Evolutionary conservation across 1,284 basidiomycete species (phyloP).

Genomic region (Xerocomus amazonicus): DNA sequence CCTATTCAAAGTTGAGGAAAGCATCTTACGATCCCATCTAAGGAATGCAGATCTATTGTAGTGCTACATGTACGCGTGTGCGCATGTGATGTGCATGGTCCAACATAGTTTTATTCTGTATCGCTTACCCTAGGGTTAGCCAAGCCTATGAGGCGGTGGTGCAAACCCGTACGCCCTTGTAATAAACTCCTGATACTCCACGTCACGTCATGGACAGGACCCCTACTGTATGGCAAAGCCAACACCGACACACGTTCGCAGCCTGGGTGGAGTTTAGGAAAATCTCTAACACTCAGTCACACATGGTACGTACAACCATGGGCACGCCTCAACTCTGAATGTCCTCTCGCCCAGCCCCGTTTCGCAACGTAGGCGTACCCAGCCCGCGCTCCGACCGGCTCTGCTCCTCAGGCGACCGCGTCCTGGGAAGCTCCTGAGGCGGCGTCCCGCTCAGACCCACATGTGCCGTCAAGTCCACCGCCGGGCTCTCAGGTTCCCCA

Average conservation of each 20-base stretch:
- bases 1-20: conserved; percentile 33
- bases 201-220: too few relatives aligned
- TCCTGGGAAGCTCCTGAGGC: conserved; percentile 28
- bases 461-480: conserved; percentile 37
- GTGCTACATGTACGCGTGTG: neutral
- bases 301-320: too few relatives aligned
- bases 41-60: conserved; percentile 33
- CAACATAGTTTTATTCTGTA: neutral
- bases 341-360: conserved; percentile 36
- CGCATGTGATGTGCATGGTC: neutral
- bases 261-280: neutral
- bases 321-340: conserved; percentile 3
- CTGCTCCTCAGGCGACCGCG: conserved; percentile 40
- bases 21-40: conserved; percentile 33
- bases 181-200: neutral
- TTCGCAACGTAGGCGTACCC: conserved; percentile 50
- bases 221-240: too few relatives aligned
- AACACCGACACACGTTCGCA: neutral
- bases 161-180: neutral
- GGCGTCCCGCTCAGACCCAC: conserved; percentile 6
- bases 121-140: neutral
- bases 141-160: neutral
- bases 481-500: conserved; percentile 47
- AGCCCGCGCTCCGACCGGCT: conserved; percentile 58
- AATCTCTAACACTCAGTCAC: too few relatives aligned